Evolutionary conservation across 2,329 filamentous ascomycete genomes (phyloP), one percentile per base, ranked within the genome.

Genomic region (Exophiala dermatitidis): DNA sequence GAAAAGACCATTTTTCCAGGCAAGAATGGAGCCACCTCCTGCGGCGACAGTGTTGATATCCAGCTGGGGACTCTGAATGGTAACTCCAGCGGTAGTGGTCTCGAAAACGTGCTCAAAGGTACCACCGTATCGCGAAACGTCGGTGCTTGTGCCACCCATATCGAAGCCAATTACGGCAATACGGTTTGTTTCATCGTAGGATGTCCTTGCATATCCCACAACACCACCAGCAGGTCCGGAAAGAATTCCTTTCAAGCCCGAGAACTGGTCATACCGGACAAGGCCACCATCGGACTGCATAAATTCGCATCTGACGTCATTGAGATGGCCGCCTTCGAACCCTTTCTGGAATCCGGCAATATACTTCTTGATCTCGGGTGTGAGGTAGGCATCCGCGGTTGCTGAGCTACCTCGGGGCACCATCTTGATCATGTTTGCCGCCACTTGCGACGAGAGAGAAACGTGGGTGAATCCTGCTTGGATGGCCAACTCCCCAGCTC

Each of bases 161-260:
- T 93, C 88, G 63, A 94, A 93, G 0, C 88, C 88, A 9, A 94
- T 91, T 4, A 93, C 85, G 0, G 87, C 86, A 2, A 80, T 86
- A 63, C 81, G 85, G 0, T 85, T 89, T 53, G 84, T 74, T 0
- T 82, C 77, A 60, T 94, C 88, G 64, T 89, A 93, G 1, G 84
- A 88, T 0, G 88, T 93, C 12, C 88, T 26, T 6, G 52, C 52
- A 49, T 40, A 50, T n/a, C 52, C 52, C 0, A 95, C 90, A 0
- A 95, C 90, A 40, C 90, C 90, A 32, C 89, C 90, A n/a, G 90
- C 90, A 1, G 90, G 90, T 0, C 90, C 90, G 0, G 88, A 94
- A 2, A 95, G 67, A 54, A 95, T 94, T 3, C 88, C 89, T 63
- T 85, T 84, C 3, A 95, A 72, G 0, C 90, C 90, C 0, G 86